These are phyloP conservation scores for Grosmannia clavigera DNA, from an alignment of 2,329 filamentous ascomycete genomes.

Conservation along the genomic window DNA sequence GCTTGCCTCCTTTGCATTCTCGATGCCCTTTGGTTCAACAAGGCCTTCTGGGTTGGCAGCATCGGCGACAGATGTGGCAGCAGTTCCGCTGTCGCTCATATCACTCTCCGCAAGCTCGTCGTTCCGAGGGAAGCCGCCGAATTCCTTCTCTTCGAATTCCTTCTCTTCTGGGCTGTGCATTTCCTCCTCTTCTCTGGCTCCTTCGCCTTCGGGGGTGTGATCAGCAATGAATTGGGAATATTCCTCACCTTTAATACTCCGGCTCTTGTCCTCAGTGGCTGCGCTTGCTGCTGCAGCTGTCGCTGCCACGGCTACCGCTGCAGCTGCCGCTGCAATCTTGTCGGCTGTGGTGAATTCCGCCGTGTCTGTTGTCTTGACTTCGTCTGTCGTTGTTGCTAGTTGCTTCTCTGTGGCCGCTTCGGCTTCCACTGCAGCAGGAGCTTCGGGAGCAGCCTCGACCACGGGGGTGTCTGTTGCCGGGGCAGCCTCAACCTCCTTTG, in stretches of 20 bases:
- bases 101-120: not conserved
- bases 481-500: not conserved
- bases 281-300: not conserved
- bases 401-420: not conserved
- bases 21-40: no score
- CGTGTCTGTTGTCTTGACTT: not conserved
- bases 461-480: not conserved
- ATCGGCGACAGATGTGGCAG: not conserved
- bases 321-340: not conserved
- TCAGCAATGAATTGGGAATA: not conserved
- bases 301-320: not conserved
- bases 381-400: not conserved
- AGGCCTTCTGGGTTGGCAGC: not conserved
- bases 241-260: conserved; percentile 6
- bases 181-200: not conserved
- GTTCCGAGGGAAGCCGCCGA: not conserved
- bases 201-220: conserved; percentile 5
- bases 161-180: conserved; percentile 19
- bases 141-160: conserved; percentile 3
- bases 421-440: not conserved
- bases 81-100: not conserved
- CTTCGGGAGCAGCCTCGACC: not conserved
- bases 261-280: not conserved
- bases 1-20: no score
- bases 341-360: not conserved